Conservation (phyloP, 352 stramenopile genomes). For the Phytophthora sojae region DNA sequence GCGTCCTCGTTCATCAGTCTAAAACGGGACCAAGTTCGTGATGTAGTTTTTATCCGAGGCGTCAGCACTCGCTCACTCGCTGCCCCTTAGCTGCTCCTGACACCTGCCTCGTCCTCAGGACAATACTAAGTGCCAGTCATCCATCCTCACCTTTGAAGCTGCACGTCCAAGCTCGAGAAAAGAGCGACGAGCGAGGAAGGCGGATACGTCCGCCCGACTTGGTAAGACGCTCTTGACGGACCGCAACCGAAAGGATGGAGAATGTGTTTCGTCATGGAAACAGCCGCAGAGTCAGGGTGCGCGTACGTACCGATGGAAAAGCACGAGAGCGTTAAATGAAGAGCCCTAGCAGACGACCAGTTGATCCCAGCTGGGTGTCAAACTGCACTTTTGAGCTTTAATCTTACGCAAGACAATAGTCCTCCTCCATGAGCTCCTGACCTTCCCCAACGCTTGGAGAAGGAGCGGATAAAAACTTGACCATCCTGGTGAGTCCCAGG, state of each 20-base stretch:
- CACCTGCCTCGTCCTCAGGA: conserved; percentile 3
- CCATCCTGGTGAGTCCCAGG: background rate
- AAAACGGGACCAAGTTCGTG: background rate
- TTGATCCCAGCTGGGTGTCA: conserved; percentile 2
- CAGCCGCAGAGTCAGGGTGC: background rate
- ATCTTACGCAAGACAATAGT: background rate
- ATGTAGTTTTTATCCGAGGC: background rate
- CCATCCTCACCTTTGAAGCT: background rate
- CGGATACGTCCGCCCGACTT: background rate
- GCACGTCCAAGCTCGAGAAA: background rate
- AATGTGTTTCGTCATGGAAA: conserved; percentile 2
- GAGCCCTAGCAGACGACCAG: background rate
- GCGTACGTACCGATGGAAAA: background rate
- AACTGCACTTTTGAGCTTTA: background rate
- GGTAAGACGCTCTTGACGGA: background rate
- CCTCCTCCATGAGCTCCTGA: too few relatives aligned
- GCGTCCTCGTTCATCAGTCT: background rate
- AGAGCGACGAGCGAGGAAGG: background rate
- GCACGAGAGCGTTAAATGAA: background rate
- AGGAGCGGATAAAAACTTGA: background rate
- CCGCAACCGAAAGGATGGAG: background rate
- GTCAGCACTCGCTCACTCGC: background rate
- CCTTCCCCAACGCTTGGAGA: background rate
- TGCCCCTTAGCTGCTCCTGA: background rate
- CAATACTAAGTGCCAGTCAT: background rate